phyloP scores from a whole-genome alignment of 2,329 filamentous ascomycete species.

The Lecanoromycetidae sp. region DNA sequence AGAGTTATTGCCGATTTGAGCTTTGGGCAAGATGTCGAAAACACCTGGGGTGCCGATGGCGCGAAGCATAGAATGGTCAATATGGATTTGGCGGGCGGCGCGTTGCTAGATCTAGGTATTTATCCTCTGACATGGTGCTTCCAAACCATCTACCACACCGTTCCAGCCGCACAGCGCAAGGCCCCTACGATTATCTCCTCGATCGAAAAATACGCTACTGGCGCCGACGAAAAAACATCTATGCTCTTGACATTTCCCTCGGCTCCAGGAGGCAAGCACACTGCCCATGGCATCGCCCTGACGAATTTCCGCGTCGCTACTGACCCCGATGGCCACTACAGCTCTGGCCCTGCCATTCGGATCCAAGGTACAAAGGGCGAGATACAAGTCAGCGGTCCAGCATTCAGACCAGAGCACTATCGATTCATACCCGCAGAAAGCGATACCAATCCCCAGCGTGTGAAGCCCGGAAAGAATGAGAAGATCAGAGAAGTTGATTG shows the following conservation, averaged over 20 bases:
- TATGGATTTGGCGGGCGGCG: slow-evolving; percentile 67
- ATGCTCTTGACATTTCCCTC: slow-evolving; percentile 66
- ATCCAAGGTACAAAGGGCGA: slow-evolving; percentile 73
- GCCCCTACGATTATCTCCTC: slow-evolving; percentile 55
- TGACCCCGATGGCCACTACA: slow-evolving; percentile 49
- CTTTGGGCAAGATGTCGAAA: slow-evolving; percentile 50
- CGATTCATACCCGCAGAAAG: slow-evolving; percentile 46
- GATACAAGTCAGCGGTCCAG: slow-evolving; percentile 64
- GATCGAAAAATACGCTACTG: slow-evolving; percentile 59
- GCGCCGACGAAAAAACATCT: slow-evolving; percentile 66
- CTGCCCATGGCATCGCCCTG: slow-evolving; percentile 60
- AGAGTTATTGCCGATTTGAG: slow-evolving; percentile 50
- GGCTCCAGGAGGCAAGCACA: slow-evolving; percentile 30
- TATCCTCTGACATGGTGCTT: slow-evolving; percentile 87
- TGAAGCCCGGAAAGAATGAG: slow-evolving; percentile 2
- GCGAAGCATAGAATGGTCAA: slow-evolving; percentile 70
- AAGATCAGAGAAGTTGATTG: slow-evolving; percentile 27
- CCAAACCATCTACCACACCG: slow-evolving; percentile 74
- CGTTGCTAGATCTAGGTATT: slow-evolving; percentile 72
- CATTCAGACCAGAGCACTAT: slow-evolving; percentile 57
- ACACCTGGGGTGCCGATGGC: slow-evolving; percentile 38
- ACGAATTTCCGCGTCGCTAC: slow-evolving; percentile 52
- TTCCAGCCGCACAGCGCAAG: slow-evolving; percentile 51
- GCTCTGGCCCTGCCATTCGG: slow-evolving; percentile 54
- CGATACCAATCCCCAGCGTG: slow-evolving; percentile 19